These are phyloP conservation scores for Populus pruinosa DNA, from an alignment of 345 rosid genomes.

Conservation along the genomic window DNA sequence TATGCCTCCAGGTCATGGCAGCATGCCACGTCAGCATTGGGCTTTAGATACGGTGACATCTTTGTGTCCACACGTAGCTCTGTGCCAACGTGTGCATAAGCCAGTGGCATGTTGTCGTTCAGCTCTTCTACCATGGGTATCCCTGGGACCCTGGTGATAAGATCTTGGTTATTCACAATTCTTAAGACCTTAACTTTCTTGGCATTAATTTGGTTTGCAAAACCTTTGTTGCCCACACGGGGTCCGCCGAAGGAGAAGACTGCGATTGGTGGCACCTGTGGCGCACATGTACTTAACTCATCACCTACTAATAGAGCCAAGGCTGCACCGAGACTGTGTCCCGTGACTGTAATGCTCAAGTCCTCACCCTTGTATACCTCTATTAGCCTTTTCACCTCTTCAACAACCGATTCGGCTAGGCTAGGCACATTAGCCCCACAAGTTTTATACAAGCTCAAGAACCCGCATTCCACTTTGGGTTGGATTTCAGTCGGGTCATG, in stretches of 20 bases:
- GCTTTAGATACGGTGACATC: slow-evolving; percentile 30
- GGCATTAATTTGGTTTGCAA: slow-evolving; percentile 10
- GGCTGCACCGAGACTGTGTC: slow-evolving; percentile 36
- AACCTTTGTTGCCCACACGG: slow-evolving; percentile 24
- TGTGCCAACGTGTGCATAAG: slow-evolving; percentile 27
- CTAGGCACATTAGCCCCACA: slow-evolving; percentile 25
- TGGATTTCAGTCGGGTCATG: slow-evolving; percentile 1
- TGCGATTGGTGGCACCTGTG: slow-evolving; percentile 23
- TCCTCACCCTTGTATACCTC: slow-evolving; percentile 25
- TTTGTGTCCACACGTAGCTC: slow-evolving; percentile 24
- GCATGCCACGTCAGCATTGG: slow-evolving; percentile 34
- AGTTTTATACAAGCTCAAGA: slow-evolving; percentile 28
- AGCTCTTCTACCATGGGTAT: slow-evolving; percentile 21
- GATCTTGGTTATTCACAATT: slow-evolving; percentile 29
- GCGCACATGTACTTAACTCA: slow-evolving; percentile 16
- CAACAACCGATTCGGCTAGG: slow-evolving; percentile 14
- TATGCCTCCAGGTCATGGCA: slow-evolving; percentile 38
- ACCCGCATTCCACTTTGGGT: slow-evolving; percentile 28
- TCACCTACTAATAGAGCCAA: slow-evolving; percentile 20
- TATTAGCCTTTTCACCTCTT: slow-evolving; percentile 22
- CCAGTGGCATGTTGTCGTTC: slow-evolving; percentile 16
- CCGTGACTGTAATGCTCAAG: slow-evolving; percentile 31
- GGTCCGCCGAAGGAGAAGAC: slow-evolving; percentile 34
- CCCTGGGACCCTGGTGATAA: slow-evolving; percentile 24
- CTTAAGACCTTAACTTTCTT: slow-evolving; percentile 26